These are phyloP conservation scores for Stereocaulon alpinum DNA, from an alignment of 495 filamentous ascomycete species.

Conservation along the genomic window DNA sequence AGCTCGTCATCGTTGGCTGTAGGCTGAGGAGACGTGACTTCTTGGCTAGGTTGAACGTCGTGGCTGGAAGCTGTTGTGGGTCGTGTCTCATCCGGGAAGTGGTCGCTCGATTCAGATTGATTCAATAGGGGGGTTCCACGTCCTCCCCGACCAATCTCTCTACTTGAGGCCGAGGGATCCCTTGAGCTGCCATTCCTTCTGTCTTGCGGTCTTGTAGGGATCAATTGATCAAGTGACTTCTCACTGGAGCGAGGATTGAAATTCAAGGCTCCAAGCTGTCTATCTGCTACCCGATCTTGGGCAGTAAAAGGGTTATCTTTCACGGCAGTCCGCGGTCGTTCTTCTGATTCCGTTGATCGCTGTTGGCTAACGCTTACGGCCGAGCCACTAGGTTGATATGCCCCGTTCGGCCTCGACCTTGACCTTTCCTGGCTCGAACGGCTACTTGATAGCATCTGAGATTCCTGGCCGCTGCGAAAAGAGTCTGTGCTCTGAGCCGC, in stretches of 20 bases:
- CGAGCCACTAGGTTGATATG: constrained; percentile 1
- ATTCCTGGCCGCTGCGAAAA: constrained; percentile 40
- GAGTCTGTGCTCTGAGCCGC: constrained; percentile 46
- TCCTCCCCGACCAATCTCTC: neutral
- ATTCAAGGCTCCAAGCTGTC: neutral
- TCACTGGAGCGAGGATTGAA: neutral
- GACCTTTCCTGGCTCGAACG: constrained; percentile 19
- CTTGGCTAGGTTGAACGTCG: neutral
- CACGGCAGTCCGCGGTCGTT: constrained; percentile 11
- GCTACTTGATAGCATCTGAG: constrained; percentile 13
- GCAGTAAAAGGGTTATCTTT: constrained; percentile 4
- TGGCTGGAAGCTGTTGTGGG: constrained; percentile 14
- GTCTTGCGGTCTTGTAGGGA: neutral
- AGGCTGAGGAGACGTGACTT: constrained; percentile 1
- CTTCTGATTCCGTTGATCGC: constrained; percentile 1
- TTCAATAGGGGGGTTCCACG: neutral
- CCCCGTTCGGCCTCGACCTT: constrained; percentile 16
- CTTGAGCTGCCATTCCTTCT: neutral
- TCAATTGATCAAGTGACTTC: neutral
- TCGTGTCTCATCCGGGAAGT: constrained; percentile 13
- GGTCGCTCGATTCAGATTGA: constrained; percentile 3
- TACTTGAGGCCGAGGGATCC: neutral
- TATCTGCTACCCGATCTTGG: neutral
- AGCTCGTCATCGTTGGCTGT: constrained; percentile 1
- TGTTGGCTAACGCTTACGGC: neutral